Percentiles rank a stretch among this genome's conserved stretches.
These are phyloP conservation scores for Tremellales sp. DNA, from an alignment of 1,284 basidiomycete genomes.

Conservation along the genomic window DNA sequence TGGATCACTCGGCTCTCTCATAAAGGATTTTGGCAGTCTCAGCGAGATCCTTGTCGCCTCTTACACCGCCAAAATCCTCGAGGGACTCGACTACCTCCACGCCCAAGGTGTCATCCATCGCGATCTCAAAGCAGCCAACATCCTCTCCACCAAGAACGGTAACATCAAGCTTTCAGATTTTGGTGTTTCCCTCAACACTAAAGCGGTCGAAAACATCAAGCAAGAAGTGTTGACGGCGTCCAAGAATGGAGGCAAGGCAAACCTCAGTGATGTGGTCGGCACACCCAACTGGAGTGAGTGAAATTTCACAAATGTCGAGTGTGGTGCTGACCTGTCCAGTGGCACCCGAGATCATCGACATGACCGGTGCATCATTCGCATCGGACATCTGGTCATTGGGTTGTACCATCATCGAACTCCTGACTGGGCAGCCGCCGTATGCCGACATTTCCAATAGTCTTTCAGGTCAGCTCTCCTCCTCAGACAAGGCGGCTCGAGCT, in stretches of 20 bases:
- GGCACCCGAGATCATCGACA: conserved; percentile 90
- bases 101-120: conserved; percentile 59
- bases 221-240: conserved; percentile 53
- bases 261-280: conserved; percentile 60
- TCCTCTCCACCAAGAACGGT: conserved; percentile 56
- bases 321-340: conserved; percentile 46
- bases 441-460: conserved; percentile 78
- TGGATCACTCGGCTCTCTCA: conserved; percentile 82
- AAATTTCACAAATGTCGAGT: neutral
- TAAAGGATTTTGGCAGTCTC: conserved; percentile 85
- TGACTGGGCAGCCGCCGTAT: conserved; percentile 88
- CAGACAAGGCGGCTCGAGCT: neutral
- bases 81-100: conserved; percentile 86
- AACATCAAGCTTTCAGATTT: conserved; percentile 57
- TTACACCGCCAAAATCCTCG: conserved; percentile 89
- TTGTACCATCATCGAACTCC: conserved; percentile 87
- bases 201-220: conserved; percentile 66
- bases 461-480: conserved; percentile 59
- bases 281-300: conserved; percentile 86
- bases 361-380: conserved; percentile 55
- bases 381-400: conserved; percentile 76
- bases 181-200: conserved; percentile 54
- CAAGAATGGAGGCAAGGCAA: conserved; percentile 21
- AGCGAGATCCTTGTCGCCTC: conserved; percentile 83
- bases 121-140: conserved; percentile 57